Percentiles rank a stretch among this genome's conserved stretches.
Evolutionary conservation across 768 basidiomycete genomes (phyloP).

Genomic region (Mycena epipterygia): DNA sequence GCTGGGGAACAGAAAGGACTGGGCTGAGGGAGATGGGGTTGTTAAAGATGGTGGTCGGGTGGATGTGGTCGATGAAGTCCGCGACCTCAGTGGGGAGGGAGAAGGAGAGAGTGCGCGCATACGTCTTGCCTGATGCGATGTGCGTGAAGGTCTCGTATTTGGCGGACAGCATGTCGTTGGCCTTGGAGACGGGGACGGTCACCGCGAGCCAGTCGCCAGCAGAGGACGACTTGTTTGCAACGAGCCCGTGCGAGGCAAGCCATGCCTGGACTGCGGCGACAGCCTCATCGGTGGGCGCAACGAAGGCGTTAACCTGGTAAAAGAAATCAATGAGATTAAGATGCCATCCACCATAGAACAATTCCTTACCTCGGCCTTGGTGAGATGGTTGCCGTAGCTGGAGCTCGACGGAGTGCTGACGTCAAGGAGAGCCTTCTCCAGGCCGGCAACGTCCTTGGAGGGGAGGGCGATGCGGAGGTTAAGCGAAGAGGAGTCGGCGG

Average conservation of each 20-base stretch:
- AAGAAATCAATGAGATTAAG: not conserved
- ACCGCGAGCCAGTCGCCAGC: slow-evolving; percentile 56
- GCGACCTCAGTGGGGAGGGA: slow-evolving; percentile 51
- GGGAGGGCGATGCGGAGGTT: slow-evolving; percentile 53
- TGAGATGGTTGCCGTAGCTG: slow-evolving; percentile 43
- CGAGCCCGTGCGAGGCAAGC: slow-evolving; percentile 53
- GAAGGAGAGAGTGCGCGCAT: slow-evolving; percentile 53
- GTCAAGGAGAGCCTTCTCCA: slow-evolving; percentile 51
- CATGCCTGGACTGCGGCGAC: slow-evolving; percentile 55
- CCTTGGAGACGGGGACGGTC: slow-evolving; percentile 48
- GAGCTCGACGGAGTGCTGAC: slow-evolving; percentile 48
- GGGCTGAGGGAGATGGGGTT: slow-evolving; percentile 30
- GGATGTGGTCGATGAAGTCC: slow-evolving; percentile 46
- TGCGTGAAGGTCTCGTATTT: slow-evolving; percentile 53
- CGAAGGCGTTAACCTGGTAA: slow-evolving; percentile 35
- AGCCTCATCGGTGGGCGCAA: slow-evolving; percentile 31
- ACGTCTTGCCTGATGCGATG: slow-evolving; percentile 40
- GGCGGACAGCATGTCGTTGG: slow-evolving; percentile 51
- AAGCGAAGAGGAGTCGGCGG: slow-evolving; percentile 45
- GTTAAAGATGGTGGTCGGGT: slow-evolving; percentile 51
- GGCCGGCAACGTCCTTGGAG: slow-evolving; percentile 44
- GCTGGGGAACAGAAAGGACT: slow-evolving; percentile 31
- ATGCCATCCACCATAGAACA: slow-evolving; percentile 38
- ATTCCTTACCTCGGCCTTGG: slow-evolving; percentile 54
- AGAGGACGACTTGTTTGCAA: slow-evolving; percentile 46